Evolutionary conservation across 805 yeast genomes (phyloP).

Genomic region (Kodamaea fukazawae): DNA sequence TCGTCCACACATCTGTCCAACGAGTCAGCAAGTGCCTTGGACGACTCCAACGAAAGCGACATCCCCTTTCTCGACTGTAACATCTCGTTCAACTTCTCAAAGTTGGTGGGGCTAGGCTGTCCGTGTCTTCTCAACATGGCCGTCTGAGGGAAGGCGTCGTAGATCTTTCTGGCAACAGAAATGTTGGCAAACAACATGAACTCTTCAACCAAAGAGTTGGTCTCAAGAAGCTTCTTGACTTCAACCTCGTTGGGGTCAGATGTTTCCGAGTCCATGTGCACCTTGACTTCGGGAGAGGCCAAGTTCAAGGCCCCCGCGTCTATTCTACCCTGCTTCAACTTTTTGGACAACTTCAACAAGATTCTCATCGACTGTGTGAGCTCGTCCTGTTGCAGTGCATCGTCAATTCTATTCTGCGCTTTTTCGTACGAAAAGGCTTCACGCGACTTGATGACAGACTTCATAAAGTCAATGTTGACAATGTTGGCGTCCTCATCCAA

Average conservation of each 20-base stretch:
- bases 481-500: slow-evolving; percentile 83
- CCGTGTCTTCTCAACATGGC: slow-evolving; percentile 98
- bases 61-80: slow-evolving; percentile 74
- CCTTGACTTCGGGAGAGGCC: slow-evolving; percentile 97
- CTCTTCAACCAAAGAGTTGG: slow-evolving; percentile 96
- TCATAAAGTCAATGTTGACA: slow-evolving; percentile 72
- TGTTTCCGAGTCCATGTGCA: slow-evolving; percentile 94
- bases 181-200: slow-evolving; percentile 97
- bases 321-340: slow-evolving; percentile 77
- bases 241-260: slow-evolving; percentile 96
- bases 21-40: slow-evolving; percentile 90
- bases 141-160: slow-evolving; percentile 92
- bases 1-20: slow-evolving; percentile 84
- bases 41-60: slow-evolving; percentile 75
- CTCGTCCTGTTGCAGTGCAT: slow-evolving; percentile 69
- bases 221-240: slow-evolving; percentile 79
- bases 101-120: slow-evolving; percentile 93
- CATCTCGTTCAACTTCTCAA: slow-evolving; percentile 87
- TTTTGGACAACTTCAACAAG: slow-evolving; percentile 73
- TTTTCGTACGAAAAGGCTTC: slow-evolving; percentile 93
- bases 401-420: slow-evolving; percentile 92
- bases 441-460: slow-evolving; percentile 85
- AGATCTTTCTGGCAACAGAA: slow-evolving; percentile 90
- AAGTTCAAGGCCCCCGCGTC: slow-evolving; percentile 95
- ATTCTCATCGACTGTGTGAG: slow-evolving; percentile 87